Evolutionary conservation across 2,329 filamentous ascomycete genomes (phyloP), one percentile per base, ranked within the genome.

Genomic region (Podosphaera aphanis): DNA sequence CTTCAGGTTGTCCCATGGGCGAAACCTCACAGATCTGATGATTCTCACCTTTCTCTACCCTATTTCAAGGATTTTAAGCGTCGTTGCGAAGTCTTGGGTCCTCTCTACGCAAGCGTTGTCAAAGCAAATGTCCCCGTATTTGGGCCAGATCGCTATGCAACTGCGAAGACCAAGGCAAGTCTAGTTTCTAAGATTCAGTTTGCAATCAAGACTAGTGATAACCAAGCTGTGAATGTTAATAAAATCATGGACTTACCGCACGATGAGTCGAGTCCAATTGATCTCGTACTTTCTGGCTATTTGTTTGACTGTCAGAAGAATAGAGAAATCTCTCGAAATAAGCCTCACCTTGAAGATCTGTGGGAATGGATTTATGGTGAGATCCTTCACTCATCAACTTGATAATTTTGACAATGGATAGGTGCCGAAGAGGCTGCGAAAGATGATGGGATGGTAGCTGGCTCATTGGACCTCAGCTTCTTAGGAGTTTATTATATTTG

Each of bases 291-390:
- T 50, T 72, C 74, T 52, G 69, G 66, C 46, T 79, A 79, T 50
- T 61, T 78, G 0, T 77, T 79, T 49, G 66, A 85, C 54, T 75
- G 74, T 48, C 61, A 63, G 15, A 69, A 65, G 42, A 90, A 90
- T 55, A 70, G 71, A 49, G 62, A 68, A 5, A 70, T 86, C n/a
- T 69, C 81, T 1, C 65, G 68, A 5, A 79, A 83, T 49, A 77
- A 86, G 54, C 73, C 71, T 25, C 83, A 80, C 73, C 64, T 88
- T n/a, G 70, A 75, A 47, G 78, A 81, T 47, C 64, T 82, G n/a
- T 92, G 83, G 83, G 71, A 74, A 41, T 83, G 81, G 68, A 67
- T 86, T 42, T 68, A 71, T 48, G 74, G 79, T 75, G n/a, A 11
- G 16, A 42, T 36, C 25, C 46, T 15, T n/a, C 37, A 4, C 19